These are phyloP conservation scores for Dalbergia cochinchinensis DNA, from an alignment of 306 rosid species.

Conservation along the genomic window DNA sequence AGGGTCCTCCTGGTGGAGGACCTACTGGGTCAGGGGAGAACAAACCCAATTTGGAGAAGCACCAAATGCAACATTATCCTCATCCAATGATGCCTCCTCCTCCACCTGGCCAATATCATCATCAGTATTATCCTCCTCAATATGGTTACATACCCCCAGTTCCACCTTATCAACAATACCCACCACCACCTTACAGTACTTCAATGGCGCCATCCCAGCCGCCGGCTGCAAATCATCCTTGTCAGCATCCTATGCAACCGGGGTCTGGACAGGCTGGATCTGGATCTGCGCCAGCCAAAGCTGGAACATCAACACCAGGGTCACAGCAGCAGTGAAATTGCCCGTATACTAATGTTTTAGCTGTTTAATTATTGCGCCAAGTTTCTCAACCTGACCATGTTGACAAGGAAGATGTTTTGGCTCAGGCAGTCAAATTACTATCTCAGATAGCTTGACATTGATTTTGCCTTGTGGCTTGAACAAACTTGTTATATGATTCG, in stretches of 20 bases:
- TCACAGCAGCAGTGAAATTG: constrained; percentile 53
- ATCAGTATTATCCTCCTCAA: constrained; percentile 65
- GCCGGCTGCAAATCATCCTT: constrained; percentile 59
- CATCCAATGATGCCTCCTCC: constrained; percentile 81
- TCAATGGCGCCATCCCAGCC: constrained; percentile 61
- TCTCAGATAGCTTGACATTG: constrained; percentile 18
- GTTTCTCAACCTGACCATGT: constrained; percentile 23
- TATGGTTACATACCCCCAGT: constrained; percentile 70
- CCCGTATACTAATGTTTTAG: constrained; percentile 23
- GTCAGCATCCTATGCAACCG: constrained; percentile 63
- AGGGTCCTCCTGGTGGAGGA: constrained; percentile 51
- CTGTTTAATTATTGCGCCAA: constrained; percentile 24
- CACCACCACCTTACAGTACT: constrained; percentile 61
- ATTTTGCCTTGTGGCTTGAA: constrained; percentile 41
- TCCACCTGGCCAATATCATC: constrained; percentile 67
- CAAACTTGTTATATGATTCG: constrained; percentile 16
- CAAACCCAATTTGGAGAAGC: constrained; percentile 68
- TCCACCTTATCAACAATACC: constrained; percentile 71
- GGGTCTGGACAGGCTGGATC: constrained; percentile 49
- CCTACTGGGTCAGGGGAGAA: constrained; percentile 59
- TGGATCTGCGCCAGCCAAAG: constrained; percentile 56
- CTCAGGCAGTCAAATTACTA: constrained; percentile 16
- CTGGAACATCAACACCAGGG: constrained; percentile 55
- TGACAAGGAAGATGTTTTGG: constrained; percentile 37
- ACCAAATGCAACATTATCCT: constrained; percentile 66